Evolutionary conservation across 2,329 filamentous ascomycete genomes (phyloP).

Genomic region (Bertia moriformis): DNA sequence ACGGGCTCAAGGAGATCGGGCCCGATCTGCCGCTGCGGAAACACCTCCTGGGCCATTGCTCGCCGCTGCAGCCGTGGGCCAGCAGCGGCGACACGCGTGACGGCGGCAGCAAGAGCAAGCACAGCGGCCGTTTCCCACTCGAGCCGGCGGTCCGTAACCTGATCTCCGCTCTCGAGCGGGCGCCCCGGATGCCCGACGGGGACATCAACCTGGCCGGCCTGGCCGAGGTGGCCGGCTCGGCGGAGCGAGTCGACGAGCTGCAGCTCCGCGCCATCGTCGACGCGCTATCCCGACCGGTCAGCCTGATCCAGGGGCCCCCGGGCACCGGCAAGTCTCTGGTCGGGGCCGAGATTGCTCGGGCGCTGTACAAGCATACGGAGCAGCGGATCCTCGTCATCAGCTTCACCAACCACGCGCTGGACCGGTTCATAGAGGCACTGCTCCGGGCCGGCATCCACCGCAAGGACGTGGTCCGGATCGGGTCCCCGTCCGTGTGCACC

Average conservation of each 20-base stretch:
- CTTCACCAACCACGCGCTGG: slow-evolving; percentile 55
- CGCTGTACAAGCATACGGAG: slow-evolving; percentile 29
- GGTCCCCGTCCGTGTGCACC: slow-evolving; percentile 33
- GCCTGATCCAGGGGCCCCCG: slow-evolving; percentile 59
- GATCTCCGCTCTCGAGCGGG: too few relatives aligned
- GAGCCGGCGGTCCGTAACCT: too few relatives aligned
- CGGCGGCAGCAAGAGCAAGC: too few relatives aligned
- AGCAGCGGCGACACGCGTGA: slow-evolving; percentile 4
- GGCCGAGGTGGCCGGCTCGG: too few relatives aligned
- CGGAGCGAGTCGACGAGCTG: too few relatives aligned
- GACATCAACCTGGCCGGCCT: too few relatives aligned
- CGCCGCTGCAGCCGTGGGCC: slow-evolving; percentile 1
- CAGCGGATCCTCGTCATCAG: slow-evolving; percentile 47
- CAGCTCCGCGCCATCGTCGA: too few relatives aligned
- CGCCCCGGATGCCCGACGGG: too few relatives aligned
- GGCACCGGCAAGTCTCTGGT: slow-evolving; percentile 66
- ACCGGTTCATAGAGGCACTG: slow-evolving; percentile 53
- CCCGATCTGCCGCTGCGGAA: slow-evolving; percentile 38
- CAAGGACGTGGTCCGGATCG: neutral
- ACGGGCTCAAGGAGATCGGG: slow-evolving; percentile 39
- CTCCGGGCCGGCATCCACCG: slow-evolving; percentile 38
- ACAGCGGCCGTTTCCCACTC: too few relatives aligned
- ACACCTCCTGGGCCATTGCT: slow-evolving; percentile 30
- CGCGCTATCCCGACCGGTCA: slow-evolving; percentile 31
- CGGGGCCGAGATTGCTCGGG: slow-evolving; percentile 45